Evolutionary conservation across 2,329 filamentous ascomycete species (phyloP).

Genomic region (Sarocladium kiliense): DNA sequence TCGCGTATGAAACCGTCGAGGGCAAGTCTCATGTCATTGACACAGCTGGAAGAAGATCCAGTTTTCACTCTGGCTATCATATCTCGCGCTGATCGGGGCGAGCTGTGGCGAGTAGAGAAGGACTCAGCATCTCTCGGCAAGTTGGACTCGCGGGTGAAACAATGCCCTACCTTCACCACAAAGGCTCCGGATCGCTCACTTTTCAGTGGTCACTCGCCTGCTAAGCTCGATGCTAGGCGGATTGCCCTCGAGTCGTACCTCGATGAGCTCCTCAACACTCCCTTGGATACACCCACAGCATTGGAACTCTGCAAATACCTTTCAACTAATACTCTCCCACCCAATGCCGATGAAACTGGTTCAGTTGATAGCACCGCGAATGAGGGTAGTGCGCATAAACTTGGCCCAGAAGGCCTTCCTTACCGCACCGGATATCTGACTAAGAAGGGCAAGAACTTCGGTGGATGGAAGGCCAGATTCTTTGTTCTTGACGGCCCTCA

Average conservation of each 20-base stretch:
- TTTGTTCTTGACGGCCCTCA: slow-evolving; percentile 56
- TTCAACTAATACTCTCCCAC: slow-evolving; percentile 60
- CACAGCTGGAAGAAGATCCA: slow-evolving; percentile 80
- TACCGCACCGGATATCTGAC: slow-evolving; percentile 87
- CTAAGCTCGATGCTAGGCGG: slow-evolving; percentile 84
- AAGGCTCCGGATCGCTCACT: slow-evolving; percentile 78
- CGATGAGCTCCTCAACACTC: slow-evolving; percentile 76
- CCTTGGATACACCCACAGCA: slow-evolving; percentile 71
- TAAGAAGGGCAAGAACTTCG: slow-evolving; percentile 97
- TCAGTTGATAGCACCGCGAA: slow-evolving; percentile 18
- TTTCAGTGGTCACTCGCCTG: slow-evolving; percentile 89
- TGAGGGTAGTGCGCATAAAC: slow-evolving; percentile 27
- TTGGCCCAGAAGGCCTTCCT: slow-evolving; percentile 59
- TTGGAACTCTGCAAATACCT: slow-evolving; percentile 83
- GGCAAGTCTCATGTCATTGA: slow-evolving; percentile 75
- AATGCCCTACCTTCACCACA: slow-evolving; percentile 64
- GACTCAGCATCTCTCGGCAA: slow-evolving; percentile 75
- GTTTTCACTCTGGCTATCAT: slow-evolving; percentile 89
- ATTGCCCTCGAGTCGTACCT: slow-evolving; percentile 79
- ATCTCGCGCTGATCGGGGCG: slow-evolving; percentile 66
- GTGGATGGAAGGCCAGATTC: slow-evolving; percentile 87
- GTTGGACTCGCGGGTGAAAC: slow-evolving; percentile 76
- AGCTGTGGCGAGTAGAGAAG: slow-evolving; percentile 94
- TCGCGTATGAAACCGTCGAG: slow-evolving; percentile 92
- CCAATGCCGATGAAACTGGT: slow-evolving; percentile 52